Evolutionary conservation across 2,329 filamentous ascomycete species (phyloP), one percentile per base, ranked within the genome.

Genomic region (Talaromyces verruculosus): DNA sequence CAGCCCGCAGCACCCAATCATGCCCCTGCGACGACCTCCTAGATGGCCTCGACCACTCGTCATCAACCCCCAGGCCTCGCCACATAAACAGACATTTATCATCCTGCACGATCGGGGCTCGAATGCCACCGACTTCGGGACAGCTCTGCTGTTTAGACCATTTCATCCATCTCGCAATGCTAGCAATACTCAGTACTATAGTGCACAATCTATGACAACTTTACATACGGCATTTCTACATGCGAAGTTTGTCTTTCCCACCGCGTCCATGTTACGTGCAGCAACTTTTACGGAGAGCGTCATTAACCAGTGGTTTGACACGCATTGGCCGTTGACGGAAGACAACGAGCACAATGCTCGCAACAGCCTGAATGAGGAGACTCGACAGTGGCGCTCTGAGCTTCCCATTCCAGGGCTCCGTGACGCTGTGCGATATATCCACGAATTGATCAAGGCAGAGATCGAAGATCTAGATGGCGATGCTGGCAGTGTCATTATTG

Each of bases 241-340:
- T 58, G 78, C 81, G 2, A 83, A 81, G 57, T 82, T 86, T 67
- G 72, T 86, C 53, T 85, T 87, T 69, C 84, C 83, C 2, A 82
- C 80, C 0, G 84, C 85, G 0, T 77, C 80, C 2, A 72, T 73
- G 25, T 74, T 72, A 17, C 76, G 79, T 11, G 78, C 81, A 0
- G 76, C 74, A 1, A 72, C 78, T 0, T 82, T 80, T 70, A 79
- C 78, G 4, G 74, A 78, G 8, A 69, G 69, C 17, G 58, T 76
- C 8, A 80, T 78, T 22, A 74, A 78, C 65, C 82, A 84, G 69
- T 84, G 82, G 82, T 84, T 84, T 71, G 79, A 84, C 71, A 60
- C 57, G 15, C 74, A 73, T 58, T 79, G 75, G 74, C 63, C 63
- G 13, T 33, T 60, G 35, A 47, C 63, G 4, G 37, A 22, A 39